phyloP scores from a whole-genome alignment of 352 stramenopile genomes.

The Ophiocytium majus region DNA sequence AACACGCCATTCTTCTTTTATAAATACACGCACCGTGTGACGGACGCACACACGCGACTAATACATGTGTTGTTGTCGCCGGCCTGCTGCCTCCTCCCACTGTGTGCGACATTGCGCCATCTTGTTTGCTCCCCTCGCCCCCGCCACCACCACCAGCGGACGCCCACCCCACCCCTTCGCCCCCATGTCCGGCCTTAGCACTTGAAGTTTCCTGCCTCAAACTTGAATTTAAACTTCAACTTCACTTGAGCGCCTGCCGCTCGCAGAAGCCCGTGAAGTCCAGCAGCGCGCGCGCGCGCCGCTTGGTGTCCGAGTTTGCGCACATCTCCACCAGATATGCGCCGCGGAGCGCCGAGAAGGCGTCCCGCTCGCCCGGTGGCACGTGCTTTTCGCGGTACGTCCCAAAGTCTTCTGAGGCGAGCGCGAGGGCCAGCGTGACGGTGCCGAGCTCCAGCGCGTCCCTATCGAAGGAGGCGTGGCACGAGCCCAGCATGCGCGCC shows the following conservation, averaged over 20 bases:
- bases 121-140: no score
- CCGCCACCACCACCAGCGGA: no score
- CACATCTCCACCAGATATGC: not conserved
- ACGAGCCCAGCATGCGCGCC: constrained; percentile 67
- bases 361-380: not conserved
- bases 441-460: constrained; percentile 65
- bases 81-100: no score
- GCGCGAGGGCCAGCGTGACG: constrained; percentile 71
- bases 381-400: constrained; percentile 56
- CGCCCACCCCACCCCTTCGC: no score
- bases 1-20: no score
- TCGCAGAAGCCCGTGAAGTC: constrained; percentile 18
- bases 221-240: no score
- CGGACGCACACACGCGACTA: no score
- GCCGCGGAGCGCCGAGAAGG: not conserved
- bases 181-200: no score
- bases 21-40: no score
- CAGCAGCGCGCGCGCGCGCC: not conserved
- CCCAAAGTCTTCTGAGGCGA: constrained; percentile 76
- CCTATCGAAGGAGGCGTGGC: constrained; percentile 52
- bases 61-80: no score
- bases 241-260: not conserved
- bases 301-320: not conserved
- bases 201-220: no score
- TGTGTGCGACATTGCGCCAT: no score